phyloP scores from a whole-genome alignment of 306 rosid genomes.

The Vigna angularis region DNA sequence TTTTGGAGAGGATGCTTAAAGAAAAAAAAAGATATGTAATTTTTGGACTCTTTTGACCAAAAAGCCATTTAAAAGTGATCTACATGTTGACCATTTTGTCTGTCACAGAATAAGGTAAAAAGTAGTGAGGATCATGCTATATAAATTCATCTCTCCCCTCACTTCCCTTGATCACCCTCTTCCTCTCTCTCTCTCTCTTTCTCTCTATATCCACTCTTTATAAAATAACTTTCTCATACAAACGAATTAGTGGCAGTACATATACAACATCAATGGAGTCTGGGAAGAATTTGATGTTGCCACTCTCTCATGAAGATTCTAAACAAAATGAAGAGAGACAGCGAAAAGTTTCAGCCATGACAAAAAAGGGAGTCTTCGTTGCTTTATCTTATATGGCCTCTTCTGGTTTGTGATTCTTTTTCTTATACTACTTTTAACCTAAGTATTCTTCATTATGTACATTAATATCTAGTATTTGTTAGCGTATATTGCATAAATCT shows the following conservation, averaged over 20 bases:
- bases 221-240: neutral
- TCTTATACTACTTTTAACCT: neutral
- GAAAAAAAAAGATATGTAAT: too few species aligned
- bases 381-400: slow-evolving; percentile 79
- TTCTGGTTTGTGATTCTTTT: slow-evolving; percentile 53
- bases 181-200: neutral
- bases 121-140: neutral
- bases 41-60: neutral
- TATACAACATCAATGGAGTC: neutral
- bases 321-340: slow-evolving; percentile 33
- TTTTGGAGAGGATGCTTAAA: too few species aligned
- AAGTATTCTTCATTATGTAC: neutral
- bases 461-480: neutral
- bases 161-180: neutral
- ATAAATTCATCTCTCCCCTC: neutral
- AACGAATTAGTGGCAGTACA: neutral
- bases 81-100: neutral
- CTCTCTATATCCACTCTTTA: neutral
- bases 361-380: slow-evolving; percentile 66
- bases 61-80: neutral
- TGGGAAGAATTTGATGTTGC: slow-evolving; percentile 23
- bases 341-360: slow-evolving; percentile 54
- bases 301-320: slow-evolving; percentile 41
- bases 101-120: neutral
- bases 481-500: neutral